Percentiles rank a stretch among this genome's conserved stretches.
phyloP scores from a whole-genome alignment of 2,329 filamentous ascomycete genomes.

The Pseudopithomyces chartarum region DNA sequence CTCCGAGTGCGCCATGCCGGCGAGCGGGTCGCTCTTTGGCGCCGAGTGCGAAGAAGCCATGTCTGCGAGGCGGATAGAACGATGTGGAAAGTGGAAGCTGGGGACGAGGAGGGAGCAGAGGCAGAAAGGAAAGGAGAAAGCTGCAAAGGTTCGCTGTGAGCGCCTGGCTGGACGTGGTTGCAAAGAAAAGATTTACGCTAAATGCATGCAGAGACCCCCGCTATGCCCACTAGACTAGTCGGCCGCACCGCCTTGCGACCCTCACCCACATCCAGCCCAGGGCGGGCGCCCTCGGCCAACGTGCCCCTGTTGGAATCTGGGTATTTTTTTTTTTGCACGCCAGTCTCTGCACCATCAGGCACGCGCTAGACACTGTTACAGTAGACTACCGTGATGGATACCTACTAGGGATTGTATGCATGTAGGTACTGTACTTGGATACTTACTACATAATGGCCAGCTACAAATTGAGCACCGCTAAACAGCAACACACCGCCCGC shows the following conservation, averaged over 20 bases:
- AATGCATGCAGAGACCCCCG: conserved; percentile 19
- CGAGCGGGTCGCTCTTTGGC: conserved; percentile 52
- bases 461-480: conserved; percentile 1
- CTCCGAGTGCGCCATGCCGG: conserved; percentile 87
- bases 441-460: not conserved
- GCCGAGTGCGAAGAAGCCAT: conserved; percentile 25
- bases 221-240: not conserved
- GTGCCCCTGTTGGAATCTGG: too few species aligned
- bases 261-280: conserved; percentile 5
- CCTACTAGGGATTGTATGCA: too few species aligned
- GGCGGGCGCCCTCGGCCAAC: not conserved
- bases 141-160: conserved; percentile 13
- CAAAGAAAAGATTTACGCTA: conserved; percentile 31
- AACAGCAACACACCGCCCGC: conserved; percentile 10
- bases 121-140: conserved; percentile 3
- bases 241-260: too few species aligned
- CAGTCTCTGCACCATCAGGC: not conserved
- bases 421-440: not conserved
- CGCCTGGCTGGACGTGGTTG: conserved; percentile 15
- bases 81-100: not conserved
- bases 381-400: too few species aligned
- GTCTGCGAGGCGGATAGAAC: conserved; percentile 6
- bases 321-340: too few species aligned
- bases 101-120: conserved; percentile 7
- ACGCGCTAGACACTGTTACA: too few species aligned